Evolutionary conservation across 257 asterid genomes (phyloP), one percentile per base, ranked within the genome.

Genomic region (Jaltomata sinuosa): DNA sequence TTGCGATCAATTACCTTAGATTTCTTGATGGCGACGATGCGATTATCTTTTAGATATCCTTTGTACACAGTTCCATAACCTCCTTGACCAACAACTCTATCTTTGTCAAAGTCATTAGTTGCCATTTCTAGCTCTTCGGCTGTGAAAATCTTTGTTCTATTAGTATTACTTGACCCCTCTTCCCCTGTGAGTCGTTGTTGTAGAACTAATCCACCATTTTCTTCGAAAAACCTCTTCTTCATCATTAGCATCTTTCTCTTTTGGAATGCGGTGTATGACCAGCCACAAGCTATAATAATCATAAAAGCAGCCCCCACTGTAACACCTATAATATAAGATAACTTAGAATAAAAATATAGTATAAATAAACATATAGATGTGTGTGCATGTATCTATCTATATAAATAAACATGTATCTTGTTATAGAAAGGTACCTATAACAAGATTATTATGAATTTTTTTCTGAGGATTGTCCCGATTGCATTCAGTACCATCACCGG

Each of bases 401-500:
- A n/a, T n/a, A n/a, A n/a, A n/a, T n/a, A n/a, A n/a, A n/a, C n/a
- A n/a, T n/a, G n/a, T n/a, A n/a, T n/a, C n/a, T n/a, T n/a, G n/a
- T n/a, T n/a, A n/a, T n/a, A n/a, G 21, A 15, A 50, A 50, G 25
- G 3, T 19, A 54, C 62, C 62, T 7, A 54, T 54, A 54, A 54
- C 11, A 4, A 54, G 62, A 21, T 54, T 19, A 16, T n/a, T n/a
- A n/a, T 53, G 22, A 53, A 12, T 16, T 11, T 10, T 68, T 32
- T 12, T 68, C 50, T 21, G 59, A 53, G 59, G 25, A 68, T 68
- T 68, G 11, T 11, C 40, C 15, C 12, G 6, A 31, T 29, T 68
- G 45, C 78, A 68, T 68, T 32, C 49, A 1, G 38, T 88, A 14
- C 91, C 93, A 71, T 86, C 78, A 2, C 88, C 89, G 4, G 14